Evolutionary conservation across 106 monocot species (phyloP).

Genomic region (Dendrobium nobile): DNA sequence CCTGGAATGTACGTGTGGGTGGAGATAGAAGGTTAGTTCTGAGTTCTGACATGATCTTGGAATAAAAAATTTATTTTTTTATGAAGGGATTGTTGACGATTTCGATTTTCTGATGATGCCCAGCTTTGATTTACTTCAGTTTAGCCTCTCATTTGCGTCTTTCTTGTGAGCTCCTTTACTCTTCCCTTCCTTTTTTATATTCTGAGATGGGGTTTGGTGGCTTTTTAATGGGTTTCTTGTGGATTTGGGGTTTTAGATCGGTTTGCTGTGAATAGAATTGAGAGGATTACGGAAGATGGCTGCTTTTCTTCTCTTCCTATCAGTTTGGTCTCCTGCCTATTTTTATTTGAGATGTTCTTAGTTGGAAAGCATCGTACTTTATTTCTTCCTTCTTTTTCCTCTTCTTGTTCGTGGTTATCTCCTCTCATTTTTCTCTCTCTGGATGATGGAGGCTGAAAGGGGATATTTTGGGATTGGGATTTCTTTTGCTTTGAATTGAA

Average conservation of each 20-base stretch:
- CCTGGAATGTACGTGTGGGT: background rate
- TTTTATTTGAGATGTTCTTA: background rate
- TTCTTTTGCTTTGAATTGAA: background rate
- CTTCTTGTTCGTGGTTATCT: background rate
- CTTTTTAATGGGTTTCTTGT: conserved; percentile 2
- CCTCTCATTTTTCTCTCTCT: conserved; percentile 1
- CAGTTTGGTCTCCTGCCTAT: background rate
- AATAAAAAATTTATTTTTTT: background rate
- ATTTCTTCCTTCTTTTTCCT: background rate
- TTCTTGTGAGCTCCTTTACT: background rate
- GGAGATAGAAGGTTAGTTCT: background rate
- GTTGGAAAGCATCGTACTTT: background rate
- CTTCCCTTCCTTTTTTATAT: background rate
- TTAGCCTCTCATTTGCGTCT: background rate
- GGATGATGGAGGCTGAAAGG: background rate
- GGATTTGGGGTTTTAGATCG: conserved; percentile 3
- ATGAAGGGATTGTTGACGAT: background rate
- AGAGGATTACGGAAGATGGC: background rate
- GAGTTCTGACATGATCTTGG: background rate
- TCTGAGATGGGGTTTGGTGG: conserved; percentile 1
- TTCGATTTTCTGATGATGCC: background rate
- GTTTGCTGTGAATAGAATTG: background rate
- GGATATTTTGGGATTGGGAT: background rate
- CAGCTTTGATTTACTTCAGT: background rate
- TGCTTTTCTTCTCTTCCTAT: background rate